phyloP scores from a whole-genome alignment of 1,139 yeast genomes.

The Zygosaccharomyces sapae region DNA sequence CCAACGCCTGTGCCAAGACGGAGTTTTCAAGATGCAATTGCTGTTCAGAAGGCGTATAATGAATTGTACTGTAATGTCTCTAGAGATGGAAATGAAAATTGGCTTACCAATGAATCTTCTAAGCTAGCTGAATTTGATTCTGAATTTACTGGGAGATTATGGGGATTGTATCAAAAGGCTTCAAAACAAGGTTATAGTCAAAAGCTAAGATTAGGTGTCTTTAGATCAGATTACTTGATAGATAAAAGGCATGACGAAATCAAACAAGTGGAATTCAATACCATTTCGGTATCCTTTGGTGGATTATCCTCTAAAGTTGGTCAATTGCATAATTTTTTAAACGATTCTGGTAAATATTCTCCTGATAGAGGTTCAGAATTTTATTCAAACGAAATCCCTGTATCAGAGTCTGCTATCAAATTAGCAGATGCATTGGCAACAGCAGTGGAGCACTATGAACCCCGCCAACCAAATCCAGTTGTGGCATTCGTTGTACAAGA shows the following conservation, averaged over 20 bases:
- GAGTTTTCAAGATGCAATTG: conserved; percentile 62
- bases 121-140: conserved; percentile 58
- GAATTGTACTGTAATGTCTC: conserved; percentile 64
- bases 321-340: conserved; percentile 63
- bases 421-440: conserved; percentile 69
- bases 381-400: conserved; percentile 55
- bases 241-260: conserved; percentile 50
- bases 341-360: conserved; percentile 52
- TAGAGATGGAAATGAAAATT: conserved; percentile 47
- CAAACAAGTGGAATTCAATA: conserved; percentile 93
- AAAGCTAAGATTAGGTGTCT: conserved; percentile 72
- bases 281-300: conserved; percentile 93
- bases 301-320: conserved; percentile 82
- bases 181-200: conserved; percentile 55
- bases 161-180: conserved; percentile 53
- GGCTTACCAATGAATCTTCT: conserved; percentile 57
- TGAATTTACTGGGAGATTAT: conserved; percentile 78
- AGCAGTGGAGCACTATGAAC: conserved; percentile 55
- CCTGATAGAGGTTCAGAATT: conserved; percentile 31
- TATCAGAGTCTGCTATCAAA: conserved; percentile 57
- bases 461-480: conserved; percentile 42
- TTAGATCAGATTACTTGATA: conserved; percentile 86
- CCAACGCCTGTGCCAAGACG: conserved; percentile 82
- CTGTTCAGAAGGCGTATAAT: conserved; percentile 68
- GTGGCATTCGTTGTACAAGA: conserved; percentile 80